A percentile compares a stretch with the other conserved stretches of the same genome.
phyloP scores from a whole-genome alignment of 2,329 filamentous ascomycete genomes.

The Pestalotiopsis fici region DNA sequence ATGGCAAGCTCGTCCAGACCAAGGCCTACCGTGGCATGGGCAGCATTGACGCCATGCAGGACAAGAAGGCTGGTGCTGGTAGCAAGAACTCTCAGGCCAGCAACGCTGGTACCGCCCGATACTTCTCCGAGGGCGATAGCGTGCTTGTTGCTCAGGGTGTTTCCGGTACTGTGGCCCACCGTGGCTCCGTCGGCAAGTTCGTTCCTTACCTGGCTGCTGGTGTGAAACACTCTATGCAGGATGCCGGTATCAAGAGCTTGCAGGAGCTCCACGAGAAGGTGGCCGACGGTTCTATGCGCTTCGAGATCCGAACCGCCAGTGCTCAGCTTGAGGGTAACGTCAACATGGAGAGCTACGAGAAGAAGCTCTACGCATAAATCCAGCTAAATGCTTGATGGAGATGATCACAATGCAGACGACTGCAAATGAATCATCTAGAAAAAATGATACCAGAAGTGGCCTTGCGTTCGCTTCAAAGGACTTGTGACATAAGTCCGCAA shows the following conservation, averaged over 20 bases:
- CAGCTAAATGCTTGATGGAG: neutral
- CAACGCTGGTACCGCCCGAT: slow-evolving; percentile 95
- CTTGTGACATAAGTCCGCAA: neutral
- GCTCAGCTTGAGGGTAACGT: slow-evolving; percentile 96
- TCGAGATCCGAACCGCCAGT: slow-evolving; percentile 91
- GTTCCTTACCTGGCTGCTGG: slow-evolving; percentile 94
- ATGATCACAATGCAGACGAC: neutral
- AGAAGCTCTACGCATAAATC: slow-evolving; percentile 84
- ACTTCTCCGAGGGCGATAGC: slow-evolving; percentile 96
- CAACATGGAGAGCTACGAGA: slow-evolving; percentile 98
- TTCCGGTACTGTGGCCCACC: slow-evolving; percentile 79
- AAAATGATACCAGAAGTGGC: slow-evolving; percentile 2
- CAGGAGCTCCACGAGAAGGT: slow-evolving; percentile 76
- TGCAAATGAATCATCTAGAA: neutral
- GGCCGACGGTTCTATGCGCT: slow-evolving; percentile 74
- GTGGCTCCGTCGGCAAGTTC: slow-evolving; percentile 89
- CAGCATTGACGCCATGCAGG: slow-evolving; percentile 98
- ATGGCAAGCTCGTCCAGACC: slow-evolving; percentile 98
- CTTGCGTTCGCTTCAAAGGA: neutral
- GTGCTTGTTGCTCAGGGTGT: slow-evolving; percentile 97
- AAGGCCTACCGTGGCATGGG: slow-evolving; percentile 99
- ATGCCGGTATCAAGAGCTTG: slow-evolving; percentile 85
- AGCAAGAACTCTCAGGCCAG: slow-evolving; percentile 73
- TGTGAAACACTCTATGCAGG: slow-evolving; percentile 96
- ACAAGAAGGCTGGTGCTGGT: slow-evolving; percentile 87